phyloP scores from a whole-genome alignment of 2,329 filamentous ascomycete species.

The Cytospora piceae region DNA sequence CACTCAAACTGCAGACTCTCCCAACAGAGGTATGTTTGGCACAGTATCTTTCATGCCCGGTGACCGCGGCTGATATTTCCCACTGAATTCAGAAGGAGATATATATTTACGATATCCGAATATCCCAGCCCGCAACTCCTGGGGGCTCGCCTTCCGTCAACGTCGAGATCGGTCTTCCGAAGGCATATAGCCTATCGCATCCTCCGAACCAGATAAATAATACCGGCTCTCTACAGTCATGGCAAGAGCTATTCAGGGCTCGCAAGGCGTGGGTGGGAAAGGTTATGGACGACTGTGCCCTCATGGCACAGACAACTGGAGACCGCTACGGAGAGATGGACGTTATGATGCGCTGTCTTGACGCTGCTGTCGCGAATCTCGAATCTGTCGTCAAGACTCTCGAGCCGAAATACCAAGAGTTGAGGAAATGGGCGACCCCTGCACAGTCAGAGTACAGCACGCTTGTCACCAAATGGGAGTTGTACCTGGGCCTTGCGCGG shows the following conservation, averaged over 20 bases:
- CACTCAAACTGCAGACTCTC: conserved; percentile 79
- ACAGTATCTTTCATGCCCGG: neutral
- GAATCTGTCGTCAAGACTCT: conserved; percentile 73
- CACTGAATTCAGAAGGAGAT: conserved; percentile 70
- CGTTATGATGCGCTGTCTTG: conserved; percentile 77
- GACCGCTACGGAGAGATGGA: conserved; percentile 73
- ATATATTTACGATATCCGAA: conserved; percentile 86
- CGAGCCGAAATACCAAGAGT: conserved; percentile 71
- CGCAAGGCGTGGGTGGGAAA: conserved; percentile 78
- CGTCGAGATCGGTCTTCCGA: conserved; percentile 55
- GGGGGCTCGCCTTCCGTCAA: conserved; percentile 46
- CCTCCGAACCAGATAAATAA: conserved; percentile 84
- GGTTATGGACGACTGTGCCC: conserved; percentile 69
- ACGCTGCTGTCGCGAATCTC: conserved; percentile 84
- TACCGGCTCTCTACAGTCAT: conserved; percentile 80
- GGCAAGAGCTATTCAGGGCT: conserved; percentile 83
- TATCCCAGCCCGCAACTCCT: conserved; percentile 62
- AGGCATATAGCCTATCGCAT: conserved; percentile 60
- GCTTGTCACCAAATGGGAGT: conserved; percentile 69
- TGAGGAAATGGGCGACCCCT: conserved; percentile 71
- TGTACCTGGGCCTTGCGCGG: conserved; percentile 66
- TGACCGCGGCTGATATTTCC: conserved; percentile 16
- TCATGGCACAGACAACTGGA: conserved; percentile 64
- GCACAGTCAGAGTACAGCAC: conserved; percentile 69
- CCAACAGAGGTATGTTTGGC: conserved; percentile 69